Conservation (phyloP, 2,329 filamentous ascomycete genomes). For the Penicillium verrucosum region DNA sequence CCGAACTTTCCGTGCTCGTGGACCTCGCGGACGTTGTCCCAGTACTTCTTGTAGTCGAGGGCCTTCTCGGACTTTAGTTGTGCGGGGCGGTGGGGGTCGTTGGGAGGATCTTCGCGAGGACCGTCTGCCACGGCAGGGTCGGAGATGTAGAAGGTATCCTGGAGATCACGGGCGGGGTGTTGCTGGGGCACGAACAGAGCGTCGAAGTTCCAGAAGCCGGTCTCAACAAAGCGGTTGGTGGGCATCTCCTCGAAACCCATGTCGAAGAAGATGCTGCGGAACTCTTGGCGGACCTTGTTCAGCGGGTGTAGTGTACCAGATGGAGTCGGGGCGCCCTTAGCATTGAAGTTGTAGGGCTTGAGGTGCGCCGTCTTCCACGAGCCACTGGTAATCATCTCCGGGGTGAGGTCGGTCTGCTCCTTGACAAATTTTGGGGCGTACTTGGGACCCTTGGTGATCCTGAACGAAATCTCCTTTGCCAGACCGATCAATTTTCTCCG, state of each 20-base stretch:
- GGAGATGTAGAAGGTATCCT: slow-evolving; percentile 98
- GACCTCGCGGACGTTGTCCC: slow-evolving; percentile 79
- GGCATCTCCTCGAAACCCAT: slow-evolving; percentile 99
- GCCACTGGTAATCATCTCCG: slow-evolving; percentile 81
- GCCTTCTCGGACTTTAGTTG: slow-evolving; percentile 40
- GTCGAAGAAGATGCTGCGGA: slow-evolving; percentile 97
- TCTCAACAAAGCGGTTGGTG: slow-evolving; percentile 88
- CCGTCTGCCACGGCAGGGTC: slow-evolving; percentile 75
- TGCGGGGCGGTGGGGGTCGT: slow-evolving; percentile 34
- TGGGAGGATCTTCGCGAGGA: slow-evolving; percentile 56
- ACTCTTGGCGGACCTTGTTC: slow-evolving; percentile 93
- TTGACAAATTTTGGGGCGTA: slow-evolving; percentile 85
- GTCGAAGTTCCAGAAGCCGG: slow-evolving; percentile 99
- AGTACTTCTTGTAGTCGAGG: slow-evolving; percentile 78
- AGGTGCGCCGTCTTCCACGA: slow-evolving; percentile 90
- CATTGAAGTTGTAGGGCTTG: slow-evolving; percentile 79
- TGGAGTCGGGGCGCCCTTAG: slow-evolving; percentile 53
- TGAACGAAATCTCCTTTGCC: slow-evolving; percentile 82
- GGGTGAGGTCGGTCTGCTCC: slow-evolving; percentile 92
- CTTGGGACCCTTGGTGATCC: slow-evolving; percentile 77
- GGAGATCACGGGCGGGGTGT: slow-evolving; percentile 92
- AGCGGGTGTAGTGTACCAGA: slow-evolving; percentile 57
- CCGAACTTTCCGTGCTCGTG: slow-evolving; percentile 91
- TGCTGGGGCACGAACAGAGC: slow-evolving; percentile 95
- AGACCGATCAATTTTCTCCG: slow-evolving; percentile 86